phyloP scores from a whole-genome alignment of 768 basidiomycete species.

The Lentinus brumalis region DNA sequence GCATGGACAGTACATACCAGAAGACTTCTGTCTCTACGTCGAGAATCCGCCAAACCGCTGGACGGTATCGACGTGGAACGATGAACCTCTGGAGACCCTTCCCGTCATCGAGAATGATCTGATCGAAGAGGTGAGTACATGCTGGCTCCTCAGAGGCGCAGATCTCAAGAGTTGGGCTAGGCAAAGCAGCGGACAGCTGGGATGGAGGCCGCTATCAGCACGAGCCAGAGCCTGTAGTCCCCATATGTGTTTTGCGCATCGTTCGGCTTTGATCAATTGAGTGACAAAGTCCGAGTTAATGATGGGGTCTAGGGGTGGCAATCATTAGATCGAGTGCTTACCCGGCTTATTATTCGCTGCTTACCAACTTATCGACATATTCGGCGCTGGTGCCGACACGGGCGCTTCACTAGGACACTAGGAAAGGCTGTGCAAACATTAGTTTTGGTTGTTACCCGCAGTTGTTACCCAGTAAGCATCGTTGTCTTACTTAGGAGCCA shows the following conservation, averaged over 20 bases:
- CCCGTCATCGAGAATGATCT: constrained; percentile 66
- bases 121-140: constrained; percentile 48
- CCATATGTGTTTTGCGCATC: neutral
- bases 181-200: constrained; percentile 26
- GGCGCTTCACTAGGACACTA: too few species aligned
- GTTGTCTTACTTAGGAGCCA: too few species aligned
- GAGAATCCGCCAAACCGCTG: constrained; percentile 74
- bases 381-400: too few species aligned
- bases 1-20: constrained; percentile 73
- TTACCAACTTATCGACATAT: too few species aligned
- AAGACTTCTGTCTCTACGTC: constrained; percentile 79
- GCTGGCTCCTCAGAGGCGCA: neutral
- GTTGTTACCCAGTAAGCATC: too few species aligned
- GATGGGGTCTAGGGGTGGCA: too few species aligned
- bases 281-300: too few species aligned
- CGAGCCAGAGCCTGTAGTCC: constrained; percentile 24
- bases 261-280: too few species aligned
- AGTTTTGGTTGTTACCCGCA: too few species aligned
- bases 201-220: constrained; percentile 7
- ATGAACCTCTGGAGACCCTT: constrained; percentile 56
- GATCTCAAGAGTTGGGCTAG: constrained; percentile 23
- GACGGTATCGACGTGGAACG: constrained; percentile 62
- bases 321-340: neutral
- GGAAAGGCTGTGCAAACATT: too few species aligned
- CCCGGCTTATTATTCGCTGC: neutral